Percentiles rank a stretch among this genome's conserved stretches.
Conservation (phyloP, 306 rosid species). For the Corylus heterophylla region DNA sequence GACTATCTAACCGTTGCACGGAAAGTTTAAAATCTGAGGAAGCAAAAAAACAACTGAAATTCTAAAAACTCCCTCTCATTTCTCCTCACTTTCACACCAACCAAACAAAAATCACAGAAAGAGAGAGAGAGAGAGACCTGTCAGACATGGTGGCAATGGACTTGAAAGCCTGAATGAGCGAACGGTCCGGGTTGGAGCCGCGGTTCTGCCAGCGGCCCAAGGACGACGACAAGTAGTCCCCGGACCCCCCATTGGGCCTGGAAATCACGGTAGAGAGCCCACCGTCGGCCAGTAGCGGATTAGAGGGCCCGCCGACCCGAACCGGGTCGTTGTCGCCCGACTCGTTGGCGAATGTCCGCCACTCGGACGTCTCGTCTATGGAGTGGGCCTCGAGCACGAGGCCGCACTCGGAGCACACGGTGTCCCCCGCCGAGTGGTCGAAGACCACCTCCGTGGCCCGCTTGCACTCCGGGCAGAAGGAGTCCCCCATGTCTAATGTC, state of each 20-base stretch:
- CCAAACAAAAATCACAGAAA: not conserved
- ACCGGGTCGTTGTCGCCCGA: constrained; percentile 93
- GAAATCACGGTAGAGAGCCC: constrained; percentile 88
- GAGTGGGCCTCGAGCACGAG: constrained; percentile 89
- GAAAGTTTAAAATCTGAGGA: not conserved
- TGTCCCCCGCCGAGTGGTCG: constrained; percentile 94
- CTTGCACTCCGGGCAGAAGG: constrained; percentile 86
- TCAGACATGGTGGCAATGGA: constrained; percentile 95
- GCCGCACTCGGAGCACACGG: constrained; percentile 93
- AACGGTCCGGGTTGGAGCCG: constrained; percentile 88
- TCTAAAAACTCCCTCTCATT: not conserved
- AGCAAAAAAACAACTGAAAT: not conserved
- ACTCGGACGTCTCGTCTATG: constrained; percentile 92
- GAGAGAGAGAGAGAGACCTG: constrained; percentile 47
- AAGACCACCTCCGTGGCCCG: constrained; percentile 82
- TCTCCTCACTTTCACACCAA: constrained; percentile 4
- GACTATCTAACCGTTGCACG: no score
- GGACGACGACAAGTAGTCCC: constrained; percentile 77
- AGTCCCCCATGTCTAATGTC: constrained; percentile 58
- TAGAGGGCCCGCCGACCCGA: constrained; percentile 92
- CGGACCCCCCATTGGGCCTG: constrained; percentile 73
- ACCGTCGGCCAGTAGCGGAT: constrained; percentile 78
- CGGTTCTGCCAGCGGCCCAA: constrained; percentile 98
- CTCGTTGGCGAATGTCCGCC: constrained; percentile 91
- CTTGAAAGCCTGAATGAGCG: constrained; percentile 75